Evolutionary conservation across 2,329 filamentous ascomycete species (phyloP).

Genomic region (Trichoderma hamatum): DNA sequence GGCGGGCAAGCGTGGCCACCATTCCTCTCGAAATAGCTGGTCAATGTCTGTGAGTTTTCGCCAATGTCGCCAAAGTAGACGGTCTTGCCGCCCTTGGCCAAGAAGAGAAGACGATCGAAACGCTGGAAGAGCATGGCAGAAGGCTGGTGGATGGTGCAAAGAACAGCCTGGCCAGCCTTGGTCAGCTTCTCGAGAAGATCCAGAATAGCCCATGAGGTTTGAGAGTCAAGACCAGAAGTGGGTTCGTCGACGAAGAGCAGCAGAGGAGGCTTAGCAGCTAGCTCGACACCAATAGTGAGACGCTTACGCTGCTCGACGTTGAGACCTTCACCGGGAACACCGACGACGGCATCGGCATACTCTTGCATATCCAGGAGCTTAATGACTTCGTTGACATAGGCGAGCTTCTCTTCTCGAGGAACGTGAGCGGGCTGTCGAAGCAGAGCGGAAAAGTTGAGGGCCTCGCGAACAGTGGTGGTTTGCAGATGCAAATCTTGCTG

Average conservation of each 20-base stretch:
- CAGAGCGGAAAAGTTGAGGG: slow-evolving; percentile 80
- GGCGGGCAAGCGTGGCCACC: slow-evolving; percentile 66
- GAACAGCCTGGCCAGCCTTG: slow-evolving; percentile 85
- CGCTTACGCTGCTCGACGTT: slow-evolving; percentile 73
- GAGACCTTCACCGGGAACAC: slow-evolving; percentile 84
- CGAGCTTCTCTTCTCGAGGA: slow-evolving; percentile 75
- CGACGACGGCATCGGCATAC: slow-evolving; percentile 88
- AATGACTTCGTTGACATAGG: slow-evolving; percentile 89
- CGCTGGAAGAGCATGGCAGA: slow-evolving; percentile 92
- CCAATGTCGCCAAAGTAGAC: slow-evolving; percentile 85
- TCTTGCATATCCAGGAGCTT: slow-evolving; percentile 87
- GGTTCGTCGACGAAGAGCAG: slow-evolving; percentile 94
- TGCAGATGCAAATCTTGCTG: slow-evolving; percentile 88
- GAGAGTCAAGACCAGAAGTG: slow-evolving; percentile 89
- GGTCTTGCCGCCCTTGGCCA: slow-evolving; percentile 73
- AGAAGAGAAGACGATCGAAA: slow-evolving; percentile 79
- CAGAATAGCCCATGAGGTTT: slow-evolving; percentile 91
- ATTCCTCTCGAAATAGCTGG: slow-evolving; percentile 75
- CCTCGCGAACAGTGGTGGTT: slow-evolving; percentile 85
- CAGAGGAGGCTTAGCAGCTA: slow-evolving; percentile 87
- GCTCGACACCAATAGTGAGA: slow-evolving; percentile 92
- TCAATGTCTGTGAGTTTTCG: slow-evolving; percentile 67
- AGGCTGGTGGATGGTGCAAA: slow-evolving; percentile 98
- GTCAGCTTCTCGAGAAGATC: slow-evolving; percentile 87
- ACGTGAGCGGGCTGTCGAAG: slow-evolving; percentile 80